These are phyloP conservation scores for Craspedostauros australis DNA, from an alignment of 108 stramenopile species.

Conservation along the genomic window DNA sequence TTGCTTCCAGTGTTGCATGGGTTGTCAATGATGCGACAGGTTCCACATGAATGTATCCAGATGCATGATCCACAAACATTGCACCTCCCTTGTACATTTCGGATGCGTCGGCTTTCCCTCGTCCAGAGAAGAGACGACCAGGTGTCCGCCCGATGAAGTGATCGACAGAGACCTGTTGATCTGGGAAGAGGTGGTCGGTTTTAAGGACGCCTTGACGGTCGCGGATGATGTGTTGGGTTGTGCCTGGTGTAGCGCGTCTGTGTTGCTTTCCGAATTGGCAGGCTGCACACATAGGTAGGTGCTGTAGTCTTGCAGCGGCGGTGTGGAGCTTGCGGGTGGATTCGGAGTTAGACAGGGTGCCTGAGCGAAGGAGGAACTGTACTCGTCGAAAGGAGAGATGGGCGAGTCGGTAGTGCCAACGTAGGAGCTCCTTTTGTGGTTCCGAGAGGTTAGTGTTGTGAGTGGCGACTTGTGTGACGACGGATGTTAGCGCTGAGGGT, in stretches of 20 bases:
- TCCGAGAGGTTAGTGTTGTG: too few species aligned
- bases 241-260: too few species aligned
- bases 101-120: slow-evolving; percentile 15
- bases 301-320: background rate
- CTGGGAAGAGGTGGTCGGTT: slow-evolving; percentile 18
- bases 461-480: too few species aligned
- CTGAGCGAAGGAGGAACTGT: slow-evolving; percentile 12
- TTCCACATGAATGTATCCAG: slow-evolving; percentile 19
- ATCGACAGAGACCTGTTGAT: slow-evolving; percentile 32
- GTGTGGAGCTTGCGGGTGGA: slow-evolving; percentile 1
- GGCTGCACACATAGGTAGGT: slow-evolving; percentile 2
- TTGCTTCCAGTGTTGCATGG: slow-evolving; percentile 22
- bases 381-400: slow-evolving; percentile 9
- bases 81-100: slow-evolving; percentile 23
- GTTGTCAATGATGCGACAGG: slow-evolving; percentile 16
- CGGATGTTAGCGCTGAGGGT: too few species aligned
- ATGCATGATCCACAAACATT: slow-evolving; percentile 46
- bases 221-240: background rate
- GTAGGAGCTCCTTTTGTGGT: too few species aligned
- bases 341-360: background rate
- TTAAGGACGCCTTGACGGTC: slow-evolving; percentile 10
- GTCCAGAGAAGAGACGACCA: slow-evolving; percentile 20
- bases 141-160: slow-evolving; percentile 14
- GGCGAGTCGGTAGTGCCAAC: slow-evolving; percentile 26
- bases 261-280: slow-evolving; percentile 12